Conservation (phyloP, 2,329 filamentous ascomycete species). For the Fusarium sp. region DNA sequence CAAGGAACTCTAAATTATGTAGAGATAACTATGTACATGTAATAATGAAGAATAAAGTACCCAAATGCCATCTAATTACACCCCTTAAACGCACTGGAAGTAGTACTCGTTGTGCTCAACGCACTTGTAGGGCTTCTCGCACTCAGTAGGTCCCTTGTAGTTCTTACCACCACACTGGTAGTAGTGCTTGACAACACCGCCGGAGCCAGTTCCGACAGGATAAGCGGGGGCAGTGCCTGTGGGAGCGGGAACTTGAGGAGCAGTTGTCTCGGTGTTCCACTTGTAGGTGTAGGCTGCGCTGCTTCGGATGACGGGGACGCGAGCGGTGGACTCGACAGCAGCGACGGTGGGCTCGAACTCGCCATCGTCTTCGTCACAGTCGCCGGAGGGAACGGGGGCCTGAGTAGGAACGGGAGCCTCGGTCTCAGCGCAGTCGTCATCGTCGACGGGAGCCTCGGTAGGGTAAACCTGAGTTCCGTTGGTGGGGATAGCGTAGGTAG, state of each 20-base stretch:
- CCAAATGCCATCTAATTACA: background rate
- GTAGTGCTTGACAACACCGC: conserved; percentile 17
- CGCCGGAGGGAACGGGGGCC: background rate
- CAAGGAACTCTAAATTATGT: conserved; percentile 21
- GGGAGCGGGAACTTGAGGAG: background rate
- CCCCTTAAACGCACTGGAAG: conserved; percentile 28
- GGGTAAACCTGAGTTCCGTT: conserved; percentile 25
- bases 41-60: background rate
- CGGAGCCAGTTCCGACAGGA: conserved; percentile 19
- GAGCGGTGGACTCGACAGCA: background rate
- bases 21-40: conserved; percentile 33
- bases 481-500: conserved; percentile 20
- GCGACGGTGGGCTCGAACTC: conserved; percentile 1
- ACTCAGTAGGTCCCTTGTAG: conserved; percentile 32
- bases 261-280: conserved; percentile 34
- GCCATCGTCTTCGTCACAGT: background rate
- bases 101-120: conserved; percentile 32
- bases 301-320: conserved; percentile 34
- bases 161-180: conserved; percentile 36
- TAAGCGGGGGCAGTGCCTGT: conserved; percentile 21
- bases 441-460: conserved; percentile 3
- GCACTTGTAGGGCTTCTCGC: conserved; percentile 32
- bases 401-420: background rate
- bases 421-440: conserved; percentile 4
- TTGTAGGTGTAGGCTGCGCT: conserved; percentile 24